These are phyloP conservation scores for Alternaria sp. DNA, from an alignment of 2,329 filamentous ascomycete genomes.

Conservation along the genomic window DNA sequence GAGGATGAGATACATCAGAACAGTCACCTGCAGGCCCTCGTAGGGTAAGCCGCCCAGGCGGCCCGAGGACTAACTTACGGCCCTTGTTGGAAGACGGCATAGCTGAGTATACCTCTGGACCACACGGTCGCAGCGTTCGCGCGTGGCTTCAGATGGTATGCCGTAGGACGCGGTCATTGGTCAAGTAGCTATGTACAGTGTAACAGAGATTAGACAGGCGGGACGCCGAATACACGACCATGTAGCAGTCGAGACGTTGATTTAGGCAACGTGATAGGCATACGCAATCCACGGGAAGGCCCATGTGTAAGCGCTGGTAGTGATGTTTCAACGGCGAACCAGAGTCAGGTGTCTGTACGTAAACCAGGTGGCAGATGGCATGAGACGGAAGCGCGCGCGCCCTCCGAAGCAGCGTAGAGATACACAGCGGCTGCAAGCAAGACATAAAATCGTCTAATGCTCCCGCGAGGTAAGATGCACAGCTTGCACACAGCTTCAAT, in stretches of 20 bases:
- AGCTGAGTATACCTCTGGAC: conserved; percentile 25
- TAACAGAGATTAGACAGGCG: conserved; percentile 32
- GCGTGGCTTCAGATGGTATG: conserved; percentile 40
- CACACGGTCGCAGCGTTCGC: conserved; percentile 33
- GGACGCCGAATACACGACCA: conserved; percentile 25
- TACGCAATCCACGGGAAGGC: conserved; percentile 33
- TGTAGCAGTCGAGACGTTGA: conserved; percentile 35
- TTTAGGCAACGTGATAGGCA: conserved; percentile 29
- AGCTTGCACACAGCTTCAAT: conserved; percentile 30
- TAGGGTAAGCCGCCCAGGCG: conserved; percentile 31
- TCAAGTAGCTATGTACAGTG: conserved; percentile 19
- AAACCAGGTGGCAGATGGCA: conserved; percentile 39
- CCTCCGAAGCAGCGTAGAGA: conserved; percentile 34
- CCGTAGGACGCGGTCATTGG: conserved; percentile 35
- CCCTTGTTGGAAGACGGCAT: conserved; percentile 16
- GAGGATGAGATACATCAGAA: conserved; percentile 41
- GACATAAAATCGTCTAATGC: conserved; percentile 44
- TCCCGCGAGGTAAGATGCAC: conserved; percentile 39
- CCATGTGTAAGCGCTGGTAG: conserved; percentile 43
- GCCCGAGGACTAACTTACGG: conserved; percentile 3
- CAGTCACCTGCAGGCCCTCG: conserved; percentile 33
- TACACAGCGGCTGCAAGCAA: conserved; percentile 47
- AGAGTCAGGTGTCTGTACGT: conserved; percentile 37
- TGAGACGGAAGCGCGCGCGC: conserved; percentile 50
- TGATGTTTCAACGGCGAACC: conserved; percentile 46